Evolutionary conservation across 2,329 filamentous ascomycete genomes (phyloP).

Genomic region (Claviceps fusiformis): DNA sequence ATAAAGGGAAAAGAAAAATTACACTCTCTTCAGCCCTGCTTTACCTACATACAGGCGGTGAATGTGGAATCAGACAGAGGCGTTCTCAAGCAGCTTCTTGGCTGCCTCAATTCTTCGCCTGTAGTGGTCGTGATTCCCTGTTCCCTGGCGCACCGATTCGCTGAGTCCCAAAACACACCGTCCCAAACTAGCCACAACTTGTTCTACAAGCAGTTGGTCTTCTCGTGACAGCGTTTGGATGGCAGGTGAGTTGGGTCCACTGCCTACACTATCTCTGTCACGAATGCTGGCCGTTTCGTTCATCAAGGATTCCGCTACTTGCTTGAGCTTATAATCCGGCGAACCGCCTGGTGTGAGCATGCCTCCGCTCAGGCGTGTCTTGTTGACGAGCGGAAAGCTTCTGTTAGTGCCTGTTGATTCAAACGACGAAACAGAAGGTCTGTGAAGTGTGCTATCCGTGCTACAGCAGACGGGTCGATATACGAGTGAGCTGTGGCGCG

Average conservation of each 20-base stretch:
- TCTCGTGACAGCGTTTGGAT: constrained; percentile 37
- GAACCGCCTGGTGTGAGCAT: constrained; percentile 35
- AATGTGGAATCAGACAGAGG: background rate
- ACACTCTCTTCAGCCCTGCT: background rate
- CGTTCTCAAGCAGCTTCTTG: constrained; percentile 49
- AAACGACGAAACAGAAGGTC: constrained; percentile 43
- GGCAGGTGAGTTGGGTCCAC: constrained; percentile 22
- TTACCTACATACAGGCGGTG: too few species aligned
- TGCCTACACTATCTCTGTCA: constrained; percentile 19
- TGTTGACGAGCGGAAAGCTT: constrained; percentile 49
- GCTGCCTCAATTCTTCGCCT: constrained; percentile 63
- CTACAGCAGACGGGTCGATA: constrained; percentile 30
- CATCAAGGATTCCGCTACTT: constrained; percentile 34
- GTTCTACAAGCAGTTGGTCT: constrained; percentile 46
- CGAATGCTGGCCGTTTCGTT: constrained; percentile 31
- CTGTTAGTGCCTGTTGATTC: constrained; percentile 45
- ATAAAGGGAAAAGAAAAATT: background rate
- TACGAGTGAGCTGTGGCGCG: constrained; percentile 22
- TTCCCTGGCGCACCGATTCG: constrained; percentile 37
- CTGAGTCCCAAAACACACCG: constrained; percentile 45
- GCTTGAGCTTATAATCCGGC: constrained; percentile 34
- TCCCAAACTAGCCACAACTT: constrained; percentile 44
- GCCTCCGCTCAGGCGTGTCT: constrained; percentile 30
- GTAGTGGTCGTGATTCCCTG: constrained; percentile 50
- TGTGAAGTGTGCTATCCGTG: constrained; percentile 28